Evolutionary conservation across 805 yeast genomes (phyloP), one percentile per base, ranked within the genome.

Genomic region (Saccharomyces cerevisiae): DNA sequence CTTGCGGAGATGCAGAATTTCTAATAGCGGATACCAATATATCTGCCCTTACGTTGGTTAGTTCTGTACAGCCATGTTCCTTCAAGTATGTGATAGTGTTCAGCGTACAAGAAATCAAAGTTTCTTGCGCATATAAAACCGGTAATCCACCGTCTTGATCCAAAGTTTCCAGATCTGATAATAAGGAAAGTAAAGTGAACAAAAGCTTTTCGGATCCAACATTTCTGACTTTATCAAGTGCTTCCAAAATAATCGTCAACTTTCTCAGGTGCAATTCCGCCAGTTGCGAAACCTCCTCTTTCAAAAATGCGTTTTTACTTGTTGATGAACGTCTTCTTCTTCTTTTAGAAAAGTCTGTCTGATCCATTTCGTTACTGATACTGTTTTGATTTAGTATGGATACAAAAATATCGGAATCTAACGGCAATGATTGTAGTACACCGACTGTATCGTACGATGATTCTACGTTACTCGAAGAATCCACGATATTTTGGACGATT

Each of bases 121-220:
- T 82, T 68, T 94, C 97, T 72, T 94, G 96, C 1, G 96, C 85
- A 62, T 91, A 92, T 48, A 88, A 75, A 4, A 92, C 92, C 3
- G 99, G 96, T 57, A 94, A 74, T 55, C 89, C 89, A 46, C 96
- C 96, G 67, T 91, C 98, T 59, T 82, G 83, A 47, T 96, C 96
- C 49, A 94, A 76, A 29, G 96, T 83, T 67, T 87, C 94, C 59
- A 87, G 73, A 67, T 87, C 94, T 51, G 88, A 81, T 51, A 87
- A 73, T 41, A 85, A 74, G 58, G 79, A 79, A 71, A 87, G 84
- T 55, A 83, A 66, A 14, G 80, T 70, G 51, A 75, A 74, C 46
- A 83, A 69, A 50, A 83, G 70, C 26, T 73, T 75, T 2, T 83
- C 76, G 30, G 75, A 63, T 14, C 70, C 65, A 10, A 70, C 61